Evolutionary conservation across 305 asterid genomes (phyloP).

Genomic region (Vinca major): DNA sequence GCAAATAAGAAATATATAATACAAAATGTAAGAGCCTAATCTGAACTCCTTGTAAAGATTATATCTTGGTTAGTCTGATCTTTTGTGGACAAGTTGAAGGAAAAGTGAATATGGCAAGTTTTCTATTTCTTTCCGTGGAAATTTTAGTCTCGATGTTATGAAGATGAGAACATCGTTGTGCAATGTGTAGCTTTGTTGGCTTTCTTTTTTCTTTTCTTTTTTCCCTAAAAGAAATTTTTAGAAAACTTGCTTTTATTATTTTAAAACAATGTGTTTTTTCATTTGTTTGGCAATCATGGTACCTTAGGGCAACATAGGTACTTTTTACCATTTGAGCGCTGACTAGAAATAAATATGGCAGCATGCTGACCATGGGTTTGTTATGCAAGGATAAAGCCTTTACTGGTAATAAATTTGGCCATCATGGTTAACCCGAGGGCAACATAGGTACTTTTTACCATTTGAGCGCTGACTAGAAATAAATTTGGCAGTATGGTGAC

Average conservation of each 20-base stretch:
- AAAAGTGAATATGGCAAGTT: not conserved
- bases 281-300: not conserved
- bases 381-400: not conserved
- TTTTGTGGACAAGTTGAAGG: not conserved
- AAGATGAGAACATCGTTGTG: not conserved
- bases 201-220: no score
- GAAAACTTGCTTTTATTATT: no score
- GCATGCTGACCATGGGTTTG: not conserved
- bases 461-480: not conserved
- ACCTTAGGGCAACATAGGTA: not conserved
- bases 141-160: not conserved
- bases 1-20: not conserved
- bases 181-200: not conserved
- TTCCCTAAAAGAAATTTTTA: no score
- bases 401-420: not conserved
- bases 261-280: no score
- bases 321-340: not conserved
- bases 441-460: not conserved
- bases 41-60: not conserved
- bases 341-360: not conserved
- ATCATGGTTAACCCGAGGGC: not conserved
- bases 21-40: not conserved
- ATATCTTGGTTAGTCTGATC: not conserved
- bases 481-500: not conserved
- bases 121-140: not conserved